Percentiles rank a stretch among this genome's conserved stretches.
Conservation (phyloP, 2,329 filamentous ascomycete genomes). For the Pezizomycotina sp. region DNA sequence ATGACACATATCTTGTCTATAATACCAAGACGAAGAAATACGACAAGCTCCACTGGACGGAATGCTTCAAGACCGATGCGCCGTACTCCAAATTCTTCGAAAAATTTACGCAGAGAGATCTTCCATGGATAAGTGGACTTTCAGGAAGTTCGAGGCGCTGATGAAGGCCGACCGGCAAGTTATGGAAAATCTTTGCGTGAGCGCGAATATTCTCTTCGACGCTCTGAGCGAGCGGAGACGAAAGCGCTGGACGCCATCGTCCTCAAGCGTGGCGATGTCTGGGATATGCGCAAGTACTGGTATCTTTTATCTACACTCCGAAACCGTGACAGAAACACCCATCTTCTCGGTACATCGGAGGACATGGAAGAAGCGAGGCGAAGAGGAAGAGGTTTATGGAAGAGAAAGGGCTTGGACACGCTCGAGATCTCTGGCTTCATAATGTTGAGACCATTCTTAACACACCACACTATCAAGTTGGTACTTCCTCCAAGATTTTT, state of each 20-base stretch:
- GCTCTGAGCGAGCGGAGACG: constrained; percentile 12
- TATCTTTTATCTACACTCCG: constrained; percentile 25
- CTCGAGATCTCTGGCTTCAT: constrained; percentile 25
- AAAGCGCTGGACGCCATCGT: constrained; percentile 9
- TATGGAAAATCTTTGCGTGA: constrained; percentile 20
- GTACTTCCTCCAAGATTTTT: constrained; percentile 22
- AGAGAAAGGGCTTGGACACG: constrained; percentile 23
- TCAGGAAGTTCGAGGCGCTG: constrained; percentile 24
- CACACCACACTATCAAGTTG: constrained; percentile 23
- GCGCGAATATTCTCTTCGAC: constrained; percentile 15
- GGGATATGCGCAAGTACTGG: constrained; percentile 24
- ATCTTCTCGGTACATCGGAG: constrained; percentile 22
- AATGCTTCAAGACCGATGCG: constrained; percentile 25
- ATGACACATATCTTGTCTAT: constrained; percentile 25
- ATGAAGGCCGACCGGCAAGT: constrained; percentile 24
- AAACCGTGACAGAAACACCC: constrained; percentile 24
- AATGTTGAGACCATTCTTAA: constrained; percentile 23
- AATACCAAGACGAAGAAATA: constrained; percentile 23
- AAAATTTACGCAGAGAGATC: constrained; percentile 24
- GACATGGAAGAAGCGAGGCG: constrained; percentile 24
- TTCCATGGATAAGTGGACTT: constrained; percentile 22
- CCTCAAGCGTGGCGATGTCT: constrained; percentile 22
- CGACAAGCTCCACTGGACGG: constrained; percentile 24
- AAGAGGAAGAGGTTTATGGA: constrained; percentile 24
- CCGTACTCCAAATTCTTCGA: constrained; percentile 26